Evolutionary conservation across 768 basidiomycete species (phyloP).

Genomic region (Collybia sp.): DNA sequence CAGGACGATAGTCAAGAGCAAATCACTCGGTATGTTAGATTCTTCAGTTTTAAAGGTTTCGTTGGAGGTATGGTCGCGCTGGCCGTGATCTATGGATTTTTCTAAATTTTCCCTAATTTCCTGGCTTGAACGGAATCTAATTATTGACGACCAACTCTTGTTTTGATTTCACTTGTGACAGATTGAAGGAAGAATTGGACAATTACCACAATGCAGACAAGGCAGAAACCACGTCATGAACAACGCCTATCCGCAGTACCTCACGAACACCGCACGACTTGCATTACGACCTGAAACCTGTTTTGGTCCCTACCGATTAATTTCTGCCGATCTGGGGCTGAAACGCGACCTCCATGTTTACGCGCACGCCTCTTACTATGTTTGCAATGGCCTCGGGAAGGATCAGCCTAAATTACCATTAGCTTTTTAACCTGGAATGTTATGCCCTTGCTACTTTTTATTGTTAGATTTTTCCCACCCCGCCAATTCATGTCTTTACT

Average conservation of each 20-base stretch:
- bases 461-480: no score
- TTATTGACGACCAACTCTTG: slow-evolving; percentile 30
- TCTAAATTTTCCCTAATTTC: slow-evolving; percentile 22
- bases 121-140: slow-evolving; percentile 21
- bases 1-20: slow-evolving; percentile 73
- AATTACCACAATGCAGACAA: slow-evolving; percentile 31
- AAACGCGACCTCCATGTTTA: not conserved
- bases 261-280: not conserved
- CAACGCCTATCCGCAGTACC: not conserved
- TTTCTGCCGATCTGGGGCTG: not conserved
- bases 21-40: slow-evolving; percentile 71
- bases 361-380: not conserved
- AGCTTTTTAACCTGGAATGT: no score
- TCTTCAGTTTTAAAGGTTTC: slow-evolving; percentile 56
- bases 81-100: slow-evolving; percentile 50
- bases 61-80: slow-evolving; percentile 46
- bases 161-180: slow-evolving; percentile 28
- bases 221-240: slow-evolving; percentile 13
- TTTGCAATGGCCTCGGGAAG: no score
- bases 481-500: no score
- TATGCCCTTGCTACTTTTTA: no score
- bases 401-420: no score
- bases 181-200: slow-evolving; percentile 67
- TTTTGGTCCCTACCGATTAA: not conserved
- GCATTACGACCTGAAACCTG: not conserved